Evolutionary conservation across 306 rosid species (phyloP), one percentile per base, ranked within the genome.

Genomic region (Fagus crenata): DNA sequence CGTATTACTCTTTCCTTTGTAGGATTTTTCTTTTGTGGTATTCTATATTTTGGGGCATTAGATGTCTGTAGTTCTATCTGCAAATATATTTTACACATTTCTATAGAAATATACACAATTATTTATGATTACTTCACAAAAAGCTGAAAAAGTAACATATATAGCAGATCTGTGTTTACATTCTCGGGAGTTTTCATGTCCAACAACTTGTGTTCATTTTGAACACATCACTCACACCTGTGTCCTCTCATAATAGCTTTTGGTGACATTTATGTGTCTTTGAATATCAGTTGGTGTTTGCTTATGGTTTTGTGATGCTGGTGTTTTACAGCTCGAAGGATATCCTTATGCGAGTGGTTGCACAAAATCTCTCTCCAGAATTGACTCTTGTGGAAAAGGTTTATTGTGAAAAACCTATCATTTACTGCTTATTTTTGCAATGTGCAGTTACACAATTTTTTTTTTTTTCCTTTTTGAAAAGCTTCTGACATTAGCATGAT

Each of bases 271-370:
- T 72, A 41, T 9, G 28, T 22, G 31, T 42, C 37, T 41, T 71
- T 80, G 31, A 71, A 41, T 67, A n/a, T 77, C 13, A 67, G 74
- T 33, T 77, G 72, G 72, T 63, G 35, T 77, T 33, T 53, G 55
- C 81, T 72, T 80, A 54, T 72, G 65, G 74, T 69, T 55, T 72
- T 42, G 35, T 75, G 49, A 76, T 68, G 76, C 67, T 53, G 77
- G 17, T 85, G 49, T 65, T 71, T 70, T 87, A 88, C 90, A 95
- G 98, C 53, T 92, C 98, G 64, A 95, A 88, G 89, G 98, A 95
- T 80, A 90, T 95, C 73, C 93, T 95, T 69, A 84, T 95, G 98
- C 92, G 98, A 76, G 92, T 92, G 41, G 96, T 92, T 80, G 93
- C 98, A 28, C 93, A 85, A 78, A 92, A 88, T 86, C 86, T 92